These are phyloP conservation scores for Scutellaria minor DNA, from an alignment of 257 asterid species.

Conservation along the genomic window DNA sequence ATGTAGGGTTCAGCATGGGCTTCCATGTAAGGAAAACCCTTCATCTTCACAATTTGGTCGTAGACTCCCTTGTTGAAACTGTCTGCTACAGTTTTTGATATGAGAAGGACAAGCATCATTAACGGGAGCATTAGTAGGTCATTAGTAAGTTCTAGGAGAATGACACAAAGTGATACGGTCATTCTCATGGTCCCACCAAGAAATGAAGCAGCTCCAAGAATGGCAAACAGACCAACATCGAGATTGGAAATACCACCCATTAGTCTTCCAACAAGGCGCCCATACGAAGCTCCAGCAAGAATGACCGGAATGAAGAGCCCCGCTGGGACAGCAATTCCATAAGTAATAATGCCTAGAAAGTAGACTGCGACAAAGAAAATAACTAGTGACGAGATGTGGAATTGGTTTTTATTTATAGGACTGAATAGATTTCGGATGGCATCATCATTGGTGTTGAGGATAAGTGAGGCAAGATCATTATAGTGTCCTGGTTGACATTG, in stretches of 20 bases:
- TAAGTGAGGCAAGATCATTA: slow-evolving; percentile 92
- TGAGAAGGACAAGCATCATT: slow-evolving; percentile 88
- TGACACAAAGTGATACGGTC: slow-evolving; percentile 96
- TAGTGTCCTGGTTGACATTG: slow-evolving; percentile 77
- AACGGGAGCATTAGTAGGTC: slow-evolving; percentile 88
- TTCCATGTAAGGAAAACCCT: slow-evolving; percentile 93
- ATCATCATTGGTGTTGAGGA: slow-evolving; percentile 87
- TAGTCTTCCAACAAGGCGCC: slow-evolving; percentile 80
- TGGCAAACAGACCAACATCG: slow-evolving; percentile 76
- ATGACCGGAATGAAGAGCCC: slow-evolving; percentile 98
- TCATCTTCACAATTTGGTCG: slow-evolving; percentile 92
- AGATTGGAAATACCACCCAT: slow-evolving; percentile 68
- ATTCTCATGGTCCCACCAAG: slow-evolving; percentile 99
- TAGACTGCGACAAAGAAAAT: slow-evolving; percentile 63
- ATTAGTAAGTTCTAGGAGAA: slow-evolving; percentile 88
- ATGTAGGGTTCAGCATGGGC: slow-evolving; percentile 95
- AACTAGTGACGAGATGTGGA: slow-evolving; percentile 62
- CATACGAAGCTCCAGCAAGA: slow-evolving; percentile 98
- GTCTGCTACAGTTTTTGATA: slow-evolving; percentile 93
- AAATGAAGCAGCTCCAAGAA: slow-evolving; percentile 97
- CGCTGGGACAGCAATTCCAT: slow-evolving; percentile 95
- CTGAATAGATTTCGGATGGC: slow-evolving; percentile 88
- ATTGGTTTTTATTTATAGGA: slow-evolving; percentile 54
- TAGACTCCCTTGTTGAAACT: slow-evolving; percentile 83
- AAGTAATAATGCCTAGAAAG: slow-evolving; percentile 77